These are phyloP conservation scores for Cordia subcordata DNA, from an alignment of 257 asterid species.

Conservation along the genomic window DNA sequence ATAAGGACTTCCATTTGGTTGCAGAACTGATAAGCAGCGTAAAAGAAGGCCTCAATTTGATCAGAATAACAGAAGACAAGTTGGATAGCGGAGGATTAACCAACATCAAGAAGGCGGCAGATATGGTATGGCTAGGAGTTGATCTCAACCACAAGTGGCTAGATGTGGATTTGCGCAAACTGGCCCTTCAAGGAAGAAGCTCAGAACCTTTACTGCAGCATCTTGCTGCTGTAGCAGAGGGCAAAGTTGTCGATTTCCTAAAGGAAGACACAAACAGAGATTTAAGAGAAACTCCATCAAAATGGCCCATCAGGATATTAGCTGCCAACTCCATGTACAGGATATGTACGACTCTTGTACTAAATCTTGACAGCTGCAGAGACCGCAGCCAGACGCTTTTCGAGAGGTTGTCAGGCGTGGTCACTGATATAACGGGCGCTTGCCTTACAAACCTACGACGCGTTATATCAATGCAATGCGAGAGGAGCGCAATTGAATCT, in stretches of 20 bases:
- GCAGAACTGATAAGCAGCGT: conserved; percentile 47
- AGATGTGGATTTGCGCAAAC: conserved; percentile 51
- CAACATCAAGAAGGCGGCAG: conserved; percentile 60
- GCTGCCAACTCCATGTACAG: conserved; percentile 83
- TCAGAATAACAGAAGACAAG: conserved; percentile 44
- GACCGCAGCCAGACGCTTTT: conserved; percentile 16
- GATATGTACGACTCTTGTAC: conserved; percentile 58
- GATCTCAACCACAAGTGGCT: conserved; percentile 68
- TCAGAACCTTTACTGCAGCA: conserved; percentile 40
- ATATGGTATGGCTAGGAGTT: conserved; percentile 53
- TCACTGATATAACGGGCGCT: conserved; percentile 57
- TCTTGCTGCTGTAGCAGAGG: conserved; percentile 53
- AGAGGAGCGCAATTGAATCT: conserved; percentile 45
- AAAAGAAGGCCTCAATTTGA: conserved; percentile 47
- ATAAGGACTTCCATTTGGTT: conserved; percentile 17
- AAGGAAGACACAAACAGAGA: conserved; percentile 28
- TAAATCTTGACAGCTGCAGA: conserved; percentile 21
- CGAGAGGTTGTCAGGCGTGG: conserved; percentile 41
- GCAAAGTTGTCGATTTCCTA: conserved; percentile 35
- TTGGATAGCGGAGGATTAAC: conserved; percentile 35
- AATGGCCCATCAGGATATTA: conserved; percentile 57
- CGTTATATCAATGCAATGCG: conserved; percentile 50
- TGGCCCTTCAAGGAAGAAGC: conserved; percentile 24
- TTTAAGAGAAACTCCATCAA: conserved; percentile 40
- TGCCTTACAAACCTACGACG: conserved; percentile 59